Conservation (phyloP, 192 early-diverging fungal species). For the Coemansia sp. region DNA sequence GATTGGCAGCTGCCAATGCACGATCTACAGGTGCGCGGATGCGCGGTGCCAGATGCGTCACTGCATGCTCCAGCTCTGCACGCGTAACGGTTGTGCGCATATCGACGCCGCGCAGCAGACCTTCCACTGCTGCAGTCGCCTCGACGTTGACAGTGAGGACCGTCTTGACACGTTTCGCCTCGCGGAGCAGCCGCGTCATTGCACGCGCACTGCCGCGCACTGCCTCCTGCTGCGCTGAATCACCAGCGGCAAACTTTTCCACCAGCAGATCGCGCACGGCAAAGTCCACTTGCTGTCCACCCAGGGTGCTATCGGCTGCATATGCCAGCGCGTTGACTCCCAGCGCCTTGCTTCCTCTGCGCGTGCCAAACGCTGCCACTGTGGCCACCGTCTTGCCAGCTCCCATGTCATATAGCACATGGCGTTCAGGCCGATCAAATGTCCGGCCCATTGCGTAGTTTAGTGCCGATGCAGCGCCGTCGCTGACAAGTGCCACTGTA, state of each 20-base stretch:
- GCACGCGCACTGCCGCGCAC: slow-evolving; percentile 71
- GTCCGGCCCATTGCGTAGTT: slow-evolving; percentile 82
- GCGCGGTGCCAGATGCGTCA: slow-evolving; percentile 62
- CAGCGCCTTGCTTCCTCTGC: slow-evolving; percentile 51
- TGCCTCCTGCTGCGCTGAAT: slow-evolving; percentile 52
- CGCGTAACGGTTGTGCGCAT: slow-evolving; percentile 78
- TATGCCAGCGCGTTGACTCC: slow-evolving; percentile 79
- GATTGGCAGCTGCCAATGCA: slow-evolving; percentile 66
- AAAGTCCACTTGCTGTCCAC: slow-evolving; percentile 85
- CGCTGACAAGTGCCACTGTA: slow-evolving; percentile 82
- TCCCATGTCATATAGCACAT: slow-evolving; percentile 98
- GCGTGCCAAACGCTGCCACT: slow-evolving; percentile 72
- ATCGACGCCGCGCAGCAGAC: slow-evolving; percentile 80
- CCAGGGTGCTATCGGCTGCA: slow-evolving; percentile 79
- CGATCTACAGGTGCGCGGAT: slow-evolving; percentile 70
- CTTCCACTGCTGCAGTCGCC: slow-evolving; percentile 82
- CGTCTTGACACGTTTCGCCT: slow-evolving; percentile 93
- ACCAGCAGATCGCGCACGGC: slow-evolving; percentile 78
- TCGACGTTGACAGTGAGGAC: slow-evolving; percentile 94
- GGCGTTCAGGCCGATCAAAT: slow-evolving; percentile 66
- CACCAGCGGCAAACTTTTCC: slow-evolving; percentile 63
- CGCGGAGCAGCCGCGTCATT: slow-evolving; percentile 85
- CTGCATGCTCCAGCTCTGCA: slow-evolving; percentile 70
- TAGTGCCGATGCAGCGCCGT: slow-evolving; percentile 93
- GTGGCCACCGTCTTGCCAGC: slow-evolving; percentile 91